phyloP scores from a whole-genome alignment of 176 grass and related monocot genomes.

The Oryza rufipogon region DNA sequence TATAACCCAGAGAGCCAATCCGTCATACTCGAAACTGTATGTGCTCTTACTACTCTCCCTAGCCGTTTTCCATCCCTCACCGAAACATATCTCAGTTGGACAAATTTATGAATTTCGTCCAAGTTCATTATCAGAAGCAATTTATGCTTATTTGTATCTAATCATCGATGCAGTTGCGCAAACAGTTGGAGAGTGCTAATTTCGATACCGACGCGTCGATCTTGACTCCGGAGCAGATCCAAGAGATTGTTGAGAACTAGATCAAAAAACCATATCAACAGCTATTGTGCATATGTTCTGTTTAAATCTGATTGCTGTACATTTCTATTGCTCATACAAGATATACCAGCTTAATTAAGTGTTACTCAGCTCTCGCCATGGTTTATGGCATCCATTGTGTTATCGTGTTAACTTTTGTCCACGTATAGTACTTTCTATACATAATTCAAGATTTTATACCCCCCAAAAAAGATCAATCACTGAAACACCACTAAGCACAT shows the following conservation, averaged over 20 bases:
- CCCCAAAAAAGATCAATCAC: neutral
- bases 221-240: conserved; percentile 56
- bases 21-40: conserved; percentile 56
- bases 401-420: neutral
- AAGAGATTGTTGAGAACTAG: conserved; percentile 46
- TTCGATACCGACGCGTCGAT: conserved; percentile 58
- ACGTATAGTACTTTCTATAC: neutral
- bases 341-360: neutral
- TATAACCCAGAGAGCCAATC: conserved; percentile 65
- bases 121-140: neutral
- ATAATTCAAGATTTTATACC: neutral
- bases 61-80: neutral
- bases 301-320: neutral
- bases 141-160: conserved; percentile 1
- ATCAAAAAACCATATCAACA: neutral
- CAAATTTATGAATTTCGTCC: neutral
- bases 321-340: neutral
- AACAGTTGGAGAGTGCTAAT: conserved; percentile 59
- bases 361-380: neutral
- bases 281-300: neutral
- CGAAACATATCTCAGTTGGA: neutral
- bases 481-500: too few species aligned
- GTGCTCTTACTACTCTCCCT: conserved; percentile 29
- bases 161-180: conserved; percentile 53
- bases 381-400: neutral